These are phyloP conservation scores for Debaryomyces castellii DNA, from an alignment of 805 yeast species.

Conservation along the genomic window DNA sequence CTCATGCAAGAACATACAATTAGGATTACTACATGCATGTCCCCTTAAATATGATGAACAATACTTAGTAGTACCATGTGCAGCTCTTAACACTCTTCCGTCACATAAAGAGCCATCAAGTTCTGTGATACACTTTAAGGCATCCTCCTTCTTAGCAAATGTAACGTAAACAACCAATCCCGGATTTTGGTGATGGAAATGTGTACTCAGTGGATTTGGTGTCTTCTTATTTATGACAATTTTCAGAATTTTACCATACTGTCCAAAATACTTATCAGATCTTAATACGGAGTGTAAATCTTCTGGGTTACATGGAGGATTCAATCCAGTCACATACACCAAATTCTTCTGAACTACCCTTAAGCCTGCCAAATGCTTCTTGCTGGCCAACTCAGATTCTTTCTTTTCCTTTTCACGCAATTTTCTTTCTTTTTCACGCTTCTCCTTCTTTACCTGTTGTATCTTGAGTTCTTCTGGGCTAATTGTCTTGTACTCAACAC, in stretches of 20 bases:
- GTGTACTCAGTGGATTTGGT: slow-evolving; percentile 39
- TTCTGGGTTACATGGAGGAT: slow-evolving; percentile 78
- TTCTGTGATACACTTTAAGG: slow-evolving; percentile 87
- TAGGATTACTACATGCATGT: slow-evolving; percentile 95
- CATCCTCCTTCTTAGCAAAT: slow-evolving; percentile 90
- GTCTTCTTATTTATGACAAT: slow-evolving; percentile 85
- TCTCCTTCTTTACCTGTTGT: slow-evolving; percentile 78
- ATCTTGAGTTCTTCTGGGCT: slow-evolving; percentile 84
- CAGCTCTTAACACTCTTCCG: slow-evolving; percentile 87
- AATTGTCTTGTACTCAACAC: slow-evolving; percentile 80
- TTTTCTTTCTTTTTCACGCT: slow-evolving; percentile 77
- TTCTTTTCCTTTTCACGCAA: slow-evolving; percentile 89
- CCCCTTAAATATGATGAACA: slow-evolving; percentile 96
- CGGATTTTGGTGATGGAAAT: slow-evolving; percentile 51
- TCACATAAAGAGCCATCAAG: slow-evolving; percentile 92
- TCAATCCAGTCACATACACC: slow-evolving; percentile 93
- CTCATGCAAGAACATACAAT: slow-evolving; percentile 98
- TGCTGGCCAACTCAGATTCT: slow-evolving; percentile 79
- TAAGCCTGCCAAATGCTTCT: slow-evolving; percentile 93
- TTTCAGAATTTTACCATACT: slow-evolving; percentile 92
- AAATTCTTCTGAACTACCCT: slow-evolving; percentile 97
- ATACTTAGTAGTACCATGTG: slow-evolving; percentile 97
- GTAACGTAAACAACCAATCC: slow-evolving; percentile 97
- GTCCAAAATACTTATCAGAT: slow-evolving; percentile 95
- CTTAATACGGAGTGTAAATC: slow-evolving; percentile 81